Base-by-base conservation (phyloP, 2,329 filamentous ascomycete genomes). In the Fusarium foetens region DNA sequence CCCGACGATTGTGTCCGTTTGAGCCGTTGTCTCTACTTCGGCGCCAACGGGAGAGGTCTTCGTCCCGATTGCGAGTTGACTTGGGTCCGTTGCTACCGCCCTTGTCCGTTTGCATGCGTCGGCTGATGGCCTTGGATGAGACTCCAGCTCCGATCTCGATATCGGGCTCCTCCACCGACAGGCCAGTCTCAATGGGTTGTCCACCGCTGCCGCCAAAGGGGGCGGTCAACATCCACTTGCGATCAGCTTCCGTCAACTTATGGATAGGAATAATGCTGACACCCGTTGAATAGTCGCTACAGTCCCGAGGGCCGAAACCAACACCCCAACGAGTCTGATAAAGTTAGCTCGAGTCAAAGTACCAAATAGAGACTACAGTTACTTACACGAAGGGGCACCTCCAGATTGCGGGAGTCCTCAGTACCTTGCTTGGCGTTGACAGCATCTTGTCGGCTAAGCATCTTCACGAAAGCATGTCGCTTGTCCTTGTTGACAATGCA, bases 401-500 rank as follows among this genome's bases (percentile, higher is more conserved):
- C 92, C 9, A 91, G 87, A 66, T 91, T 88, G 71, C 92, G 90
- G 68, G 90, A 89, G 58, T 90, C 91, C 80, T 98, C 95, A 91
- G 98, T 97, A 57, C 91, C 93, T 41, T 92, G 89, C 80, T 97
- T 97, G 55, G 96, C 96, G 70, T 81, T 85, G 66, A 97, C 88
- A 19, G 96, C 95, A 81, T 97, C 94, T 70, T 90, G 88, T 41
- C 97, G 94, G 71, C 90, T 96, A 74, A 96, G 89, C 96, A 99
- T 99, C 84, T 99, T 99, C 78, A 99, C 95, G 80, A 99, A 99
- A 10, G 96, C 96, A 82, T 99, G 96, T 23, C 96, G 93, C 84
- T 98, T 99, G 79, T 99, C 96, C 78, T 94, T 93, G 84, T 99
- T 98, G 74, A 98, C 95, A 73, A 99, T 99, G 83, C 95, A 98